Conservation (phyloP, 2,329 filamentous ascomycete species). For the Pyrenochaeta sp. region DNA sequence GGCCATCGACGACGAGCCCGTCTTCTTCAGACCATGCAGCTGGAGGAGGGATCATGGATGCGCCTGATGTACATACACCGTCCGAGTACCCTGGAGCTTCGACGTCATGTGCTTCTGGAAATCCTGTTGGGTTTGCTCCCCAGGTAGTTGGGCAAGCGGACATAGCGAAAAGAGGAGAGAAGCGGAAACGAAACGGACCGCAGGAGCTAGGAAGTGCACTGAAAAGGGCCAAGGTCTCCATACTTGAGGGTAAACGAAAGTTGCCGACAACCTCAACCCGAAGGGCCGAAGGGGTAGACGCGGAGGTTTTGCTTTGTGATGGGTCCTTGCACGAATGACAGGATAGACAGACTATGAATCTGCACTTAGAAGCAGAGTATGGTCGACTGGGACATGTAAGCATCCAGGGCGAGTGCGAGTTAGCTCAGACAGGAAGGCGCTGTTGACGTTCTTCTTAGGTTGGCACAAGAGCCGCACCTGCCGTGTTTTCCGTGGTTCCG, state of each 20-base stretch:
- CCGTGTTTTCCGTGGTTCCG: neutral
- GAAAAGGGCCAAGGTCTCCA: neutral
- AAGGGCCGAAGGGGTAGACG: neutral
- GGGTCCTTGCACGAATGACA: neutral
- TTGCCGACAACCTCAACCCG: neutral
- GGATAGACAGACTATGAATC: no score
- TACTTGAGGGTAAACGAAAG: neutral
- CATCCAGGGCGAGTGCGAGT: no score
- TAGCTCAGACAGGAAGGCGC: no score
- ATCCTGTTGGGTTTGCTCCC: neutral
- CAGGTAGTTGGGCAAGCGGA: neutral
- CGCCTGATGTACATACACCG: neutral
- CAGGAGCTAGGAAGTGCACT: neutral
- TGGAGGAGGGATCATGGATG: neutral
- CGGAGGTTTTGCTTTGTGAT: neutral
- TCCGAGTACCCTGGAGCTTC: neutral
- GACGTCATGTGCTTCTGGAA: neutral
- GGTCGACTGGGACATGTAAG: neutral
- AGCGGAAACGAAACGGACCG: neutral
- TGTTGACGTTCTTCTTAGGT: neutral
- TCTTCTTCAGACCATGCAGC: neutral
- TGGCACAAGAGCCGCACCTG: neutral
- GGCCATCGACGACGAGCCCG: conserved; percentile 1
- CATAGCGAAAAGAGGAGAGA: neutral
- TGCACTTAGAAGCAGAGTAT: neutral